Base-by-base conservation (phyloP, 1,139 yeast genomes). In the Blastobotrys raffinosifermentans region DNA sequence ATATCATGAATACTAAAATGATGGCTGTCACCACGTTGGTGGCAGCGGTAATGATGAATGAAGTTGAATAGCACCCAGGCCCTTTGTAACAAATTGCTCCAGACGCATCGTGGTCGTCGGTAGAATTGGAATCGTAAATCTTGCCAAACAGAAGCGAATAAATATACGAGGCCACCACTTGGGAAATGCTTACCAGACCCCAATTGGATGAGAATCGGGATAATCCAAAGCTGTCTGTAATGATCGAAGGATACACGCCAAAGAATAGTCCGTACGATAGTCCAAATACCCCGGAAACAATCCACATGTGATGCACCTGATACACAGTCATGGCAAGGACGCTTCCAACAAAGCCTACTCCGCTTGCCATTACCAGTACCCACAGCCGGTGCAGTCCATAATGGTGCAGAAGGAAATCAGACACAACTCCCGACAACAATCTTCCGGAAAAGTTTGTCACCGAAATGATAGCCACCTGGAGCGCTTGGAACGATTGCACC, bases 181-280 rank as follows among this genome's bases (percentile, higher is more conserved):
- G 65, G 14, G 63, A 48, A n/a, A 51, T 43, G 26, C 60, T 53
- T 2, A 77, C 64, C 34, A 79, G 57, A 0, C 94, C 89, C 93
- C 94, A 84, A 21, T 83, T 70, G 21, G 85, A 79, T 33, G 86
- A 78, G 55, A 81, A 84, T 19, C 77, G 73, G 16, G 64, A 67
- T 48, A 84, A 70, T 19, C 86, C 86, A 60, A 82, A 83, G 9
- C 74, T 63, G 49, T 84, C 94, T 1, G 87, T 76, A 22, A 81
- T 68, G 17, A 82, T 73, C 1, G 86, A 78, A 1, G 94, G 94
- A 55, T 75, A 80, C 3, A 84, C 73, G 0, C 94, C 87, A 59
- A 80, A 84, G 26, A 77, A 64, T 26, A 80, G 69, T 1, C 94
- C 94, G 60, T 82, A 84, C 2, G 86, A 76, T 37, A 69, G 63